Conservation (phyloP, 495 filamentous ascomycete species). For the Aspergillus diversus region DNA sequence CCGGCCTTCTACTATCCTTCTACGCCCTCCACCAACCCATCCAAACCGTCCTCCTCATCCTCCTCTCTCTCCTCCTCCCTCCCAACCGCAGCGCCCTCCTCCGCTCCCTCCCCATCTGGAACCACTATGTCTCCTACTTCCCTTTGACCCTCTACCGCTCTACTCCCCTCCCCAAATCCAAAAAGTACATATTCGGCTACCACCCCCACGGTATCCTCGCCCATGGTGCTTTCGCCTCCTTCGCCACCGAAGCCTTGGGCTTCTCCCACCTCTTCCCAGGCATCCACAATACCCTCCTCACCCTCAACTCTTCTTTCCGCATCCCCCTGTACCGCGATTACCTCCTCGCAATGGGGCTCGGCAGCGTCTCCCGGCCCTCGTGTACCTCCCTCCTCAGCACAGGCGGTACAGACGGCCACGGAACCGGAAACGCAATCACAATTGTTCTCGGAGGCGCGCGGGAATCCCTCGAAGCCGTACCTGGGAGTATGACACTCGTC, state of each 20-base stretch:
- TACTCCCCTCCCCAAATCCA: slow-evolving; percentile 58
- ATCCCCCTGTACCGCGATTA: slow-evolving; percentile 18
- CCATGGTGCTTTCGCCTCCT: slow-evolving; percentile 79
- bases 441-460: slow-evolving; percentile 10
- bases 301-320: slow-evolving; percentile 17
- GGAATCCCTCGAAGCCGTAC: slow-evolving; percentile 7
- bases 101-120: slow-evolving; percentile 49
- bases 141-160: slow-evolving; percentile 23
- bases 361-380: slow-evolving; percentile 10
- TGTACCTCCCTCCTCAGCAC: background rate
- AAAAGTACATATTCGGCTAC: slow-evolving; percentile 90
- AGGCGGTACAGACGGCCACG: slow-evolving; percentile 11
- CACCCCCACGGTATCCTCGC: slow-evolving; percentile 88
- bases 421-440: slow-evolving; percentile 7
- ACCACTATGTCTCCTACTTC: slow-evolving; percentile 19
- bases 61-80: slow-evolving; percentile 75
- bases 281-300: slow-evolving; percentile 63
- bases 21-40: slow-evolving; percentile 2
- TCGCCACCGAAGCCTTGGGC: slow-evolving; percentile 76
- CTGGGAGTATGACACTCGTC: slow-evolving; percentile 2
- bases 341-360: slow-evolving; percentile 4
- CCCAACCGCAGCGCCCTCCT: slow-evolving; percentile 66
- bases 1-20: background rate
- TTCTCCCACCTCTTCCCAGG: slow-evolving; percentile 81
- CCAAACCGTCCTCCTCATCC: slow-evolving; percentile 11